These are phyloP conservation scores for Protomyces inouyei DNA, from an alignment of 1,139 yeast genomes.

Conservation along the genomic window DNA sequence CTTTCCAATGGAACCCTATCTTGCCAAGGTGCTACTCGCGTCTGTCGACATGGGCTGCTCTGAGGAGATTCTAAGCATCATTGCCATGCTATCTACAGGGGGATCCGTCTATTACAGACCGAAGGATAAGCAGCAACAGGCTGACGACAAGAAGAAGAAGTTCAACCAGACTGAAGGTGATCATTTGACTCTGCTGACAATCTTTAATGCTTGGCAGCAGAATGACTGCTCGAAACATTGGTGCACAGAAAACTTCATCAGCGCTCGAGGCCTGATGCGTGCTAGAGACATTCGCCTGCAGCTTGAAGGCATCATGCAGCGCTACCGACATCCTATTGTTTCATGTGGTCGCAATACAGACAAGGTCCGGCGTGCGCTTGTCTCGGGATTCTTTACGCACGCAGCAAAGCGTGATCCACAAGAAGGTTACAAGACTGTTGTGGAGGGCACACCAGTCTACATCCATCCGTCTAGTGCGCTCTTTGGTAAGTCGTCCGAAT, in stretches of 20 bases:
- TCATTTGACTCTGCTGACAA: constrained; percentile 77
- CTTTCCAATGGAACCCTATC: constrained; percentile 91
- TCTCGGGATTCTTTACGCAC: constrained; percentile 83
- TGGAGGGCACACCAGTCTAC: constrained; percentile 70
- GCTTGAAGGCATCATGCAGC: constrained; percentile 56
- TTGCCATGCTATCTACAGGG: constrained; percentile 79
- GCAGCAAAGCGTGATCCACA: constrained; percentile 75
- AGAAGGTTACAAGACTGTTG: constrained; percentile 70
- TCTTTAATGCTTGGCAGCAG: constrained; percentile 70
- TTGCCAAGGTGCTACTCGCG: constrained; percentile 73
- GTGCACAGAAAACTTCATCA: constrained; percentile 79
- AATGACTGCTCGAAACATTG: constrained; percentile 60
- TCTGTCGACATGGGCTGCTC: constrained; percentile 73
- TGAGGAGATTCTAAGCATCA: constrained; percentile 75
- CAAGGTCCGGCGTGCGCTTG: constrained; percentile 62
- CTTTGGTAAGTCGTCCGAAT: constrained; percentile 67
- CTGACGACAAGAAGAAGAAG: constrained; percentile 70
- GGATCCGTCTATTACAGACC: constrained; percentile 84
- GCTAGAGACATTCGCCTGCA: constrained; percentile 80
- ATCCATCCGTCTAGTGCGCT: constrained; percentile 87
- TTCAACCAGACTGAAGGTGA: constrained; percentile 54
- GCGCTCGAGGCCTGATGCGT: constrained; percentile 68
- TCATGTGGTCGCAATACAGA: constrained; percentile 65
- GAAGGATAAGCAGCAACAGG: constrained; percentile 65
- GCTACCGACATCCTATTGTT: constrained; percentile 48